phyloP scores from a whole-genome alignment of 441 rosid genomes.

The Eutrema salsugineum region DNA sequence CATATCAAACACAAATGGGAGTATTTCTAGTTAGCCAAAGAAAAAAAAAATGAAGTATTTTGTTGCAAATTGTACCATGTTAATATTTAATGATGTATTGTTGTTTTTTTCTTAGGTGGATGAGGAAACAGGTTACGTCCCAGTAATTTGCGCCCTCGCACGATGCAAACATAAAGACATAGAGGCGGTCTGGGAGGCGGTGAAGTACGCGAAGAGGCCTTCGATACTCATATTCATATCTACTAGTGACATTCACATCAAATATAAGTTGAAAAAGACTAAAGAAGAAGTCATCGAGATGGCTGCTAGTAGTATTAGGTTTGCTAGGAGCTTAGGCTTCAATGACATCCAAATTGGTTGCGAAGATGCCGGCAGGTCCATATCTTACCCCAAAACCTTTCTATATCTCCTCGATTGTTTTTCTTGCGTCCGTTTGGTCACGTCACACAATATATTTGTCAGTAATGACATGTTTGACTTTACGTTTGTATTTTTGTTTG shows the following conservation, averaged over 20 bases:
- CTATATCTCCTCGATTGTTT: no score
- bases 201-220: conserved; percentile 27
- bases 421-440: neutral
- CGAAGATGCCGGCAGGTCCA: conserved; percentile 28
- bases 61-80: no score
- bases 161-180: conserved; percentile 13
- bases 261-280: conserved; percentile 21
- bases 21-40: no score
- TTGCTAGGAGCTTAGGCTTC: conserved; percentile 18
- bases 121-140: conserved; percentile 24
- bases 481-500: no score
- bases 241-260: conserved; percentile 28
- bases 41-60: neutral
- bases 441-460: no score
- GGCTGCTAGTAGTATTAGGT: neutral
- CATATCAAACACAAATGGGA: no score
- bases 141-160: conserved; percentile 16
- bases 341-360: conserved; percentile 11
- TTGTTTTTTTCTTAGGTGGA: conserved; percentile 10
- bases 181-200: conserved; percentile 21
- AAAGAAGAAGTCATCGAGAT: conserved; percentile 23
- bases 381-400: neutral
- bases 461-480: no score
- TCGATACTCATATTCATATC: conserved; percentile 13
- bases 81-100: neutral